phyloP scores from a whole-genome alignment of 2,329 filamentous ascomycete species.

The Rosellinia necatrix region DNA sequence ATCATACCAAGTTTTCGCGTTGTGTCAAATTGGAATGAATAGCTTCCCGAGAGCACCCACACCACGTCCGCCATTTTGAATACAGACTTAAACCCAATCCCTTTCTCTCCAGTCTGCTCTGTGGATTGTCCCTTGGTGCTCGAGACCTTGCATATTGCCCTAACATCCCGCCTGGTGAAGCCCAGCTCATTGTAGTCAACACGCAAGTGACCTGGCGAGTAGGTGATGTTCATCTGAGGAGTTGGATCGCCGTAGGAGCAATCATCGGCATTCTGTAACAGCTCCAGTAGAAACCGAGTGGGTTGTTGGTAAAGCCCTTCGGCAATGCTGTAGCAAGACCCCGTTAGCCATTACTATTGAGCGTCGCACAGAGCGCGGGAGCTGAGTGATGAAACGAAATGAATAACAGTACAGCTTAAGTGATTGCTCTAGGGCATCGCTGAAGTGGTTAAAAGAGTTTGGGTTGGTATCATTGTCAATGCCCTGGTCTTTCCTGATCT shows the following conservation, averaged over 20 bases:
- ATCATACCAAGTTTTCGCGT: constrained; percentile 57
- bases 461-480: too few relatives aligned
- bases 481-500: too few relatives aligned
- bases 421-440: too few relatives aligned
- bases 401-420: too few relatives aligned
- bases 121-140: constrained; percentile 50
- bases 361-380: too few relatives aligned
- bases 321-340: too few relatives aligned
- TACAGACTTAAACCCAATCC: constrained; percentile 57
- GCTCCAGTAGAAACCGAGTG: constrained; percentile 55
- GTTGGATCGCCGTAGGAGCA: constrained; percentile 41
- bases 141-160: constrained; percentile 51
- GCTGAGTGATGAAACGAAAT: too few relatives aligned
- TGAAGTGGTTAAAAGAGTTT: too few relatives aligned
- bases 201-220: neutral
- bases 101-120: constrained; percentile 55
- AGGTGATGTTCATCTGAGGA: neutral
- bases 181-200: constrained; percentile 57
- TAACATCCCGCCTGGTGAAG: constrained; percentile 48
- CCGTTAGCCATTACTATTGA: too few relatives aligned
- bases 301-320: constrained; percentile 47
- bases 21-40: constrained; percentile 23
- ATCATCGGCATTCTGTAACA: constrained; percentile 62
- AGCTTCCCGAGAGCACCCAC: constrained; percentile 49
- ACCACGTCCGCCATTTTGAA: constrained; percentile 52